These are phyloP conservation scores for Chlamydomonas applanata DNA, from an alignment of 139 green algal genomes.

Conservation along the genomic window DNA sequence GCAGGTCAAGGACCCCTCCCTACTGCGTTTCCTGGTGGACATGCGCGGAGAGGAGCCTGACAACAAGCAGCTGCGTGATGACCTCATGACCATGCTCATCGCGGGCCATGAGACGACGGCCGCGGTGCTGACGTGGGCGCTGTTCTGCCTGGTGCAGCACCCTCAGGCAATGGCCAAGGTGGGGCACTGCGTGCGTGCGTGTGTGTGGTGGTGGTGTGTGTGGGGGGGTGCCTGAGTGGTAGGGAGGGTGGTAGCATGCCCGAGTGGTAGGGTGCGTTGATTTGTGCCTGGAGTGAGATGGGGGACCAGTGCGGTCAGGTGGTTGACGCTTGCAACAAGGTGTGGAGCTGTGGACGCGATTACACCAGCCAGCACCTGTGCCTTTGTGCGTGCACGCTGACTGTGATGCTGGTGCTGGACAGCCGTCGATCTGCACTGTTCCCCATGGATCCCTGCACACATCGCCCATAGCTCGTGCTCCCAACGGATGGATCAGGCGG, in stretches of 20 bases:
- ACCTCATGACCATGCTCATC: slow-evolving; percentile 91
- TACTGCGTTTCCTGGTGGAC: slow-evolving; percentile 98
- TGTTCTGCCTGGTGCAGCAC: slow-evolving; percentile 75
- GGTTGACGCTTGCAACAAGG: no score
- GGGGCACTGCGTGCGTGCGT: background rate
- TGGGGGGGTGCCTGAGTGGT: background rate
- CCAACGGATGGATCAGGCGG: no score
- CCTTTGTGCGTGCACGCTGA: no score
- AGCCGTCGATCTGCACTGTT: no score
- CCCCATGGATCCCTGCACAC: background rate
- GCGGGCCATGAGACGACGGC: slow-evolving; percentile 96
- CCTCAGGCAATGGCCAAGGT: slow-evolving; percentile 73
- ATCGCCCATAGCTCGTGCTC: background rate
- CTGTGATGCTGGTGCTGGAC: no score
- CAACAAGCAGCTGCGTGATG: slow-evolving; percentile 92
- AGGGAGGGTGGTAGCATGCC: background rate
- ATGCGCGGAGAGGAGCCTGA: slow-evolving; percentile 88
- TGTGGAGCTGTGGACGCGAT: no score
- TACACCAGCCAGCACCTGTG: no score
- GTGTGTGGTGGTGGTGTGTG: background rate
- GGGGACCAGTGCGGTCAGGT: no score
- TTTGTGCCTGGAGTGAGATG: no score
- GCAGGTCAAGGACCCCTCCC: slow-evolving; percentile 87
- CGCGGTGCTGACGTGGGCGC: slow-evolving; percentile 85
- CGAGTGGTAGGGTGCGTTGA: no score